A percentile compares a stretch with the other conserved stretches of the same genome.
Conservation (phyloP, 208 protist species). For the Crithidia thermophila region DNA sequence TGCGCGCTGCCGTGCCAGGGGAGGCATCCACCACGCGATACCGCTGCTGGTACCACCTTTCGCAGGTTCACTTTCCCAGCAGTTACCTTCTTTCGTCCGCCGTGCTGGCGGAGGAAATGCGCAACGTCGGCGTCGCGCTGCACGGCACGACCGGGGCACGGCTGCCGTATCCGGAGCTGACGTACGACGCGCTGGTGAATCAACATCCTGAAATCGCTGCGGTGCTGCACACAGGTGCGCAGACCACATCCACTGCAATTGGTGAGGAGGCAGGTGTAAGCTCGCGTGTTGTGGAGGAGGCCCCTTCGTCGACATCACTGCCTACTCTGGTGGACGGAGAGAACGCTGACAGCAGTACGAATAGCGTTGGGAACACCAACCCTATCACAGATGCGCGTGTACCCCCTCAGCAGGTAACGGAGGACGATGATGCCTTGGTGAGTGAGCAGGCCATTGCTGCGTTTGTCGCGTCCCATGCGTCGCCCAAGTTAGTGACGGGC, state of each 20-base stretch:
- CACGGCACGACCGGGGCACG: slow-evolving; percentile 52
- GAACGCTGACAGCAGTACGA: neutral
- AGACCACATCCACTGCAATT: neutral
- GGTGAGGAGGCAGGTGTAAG: too few species aligned
- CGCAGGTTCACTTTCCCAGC: slow-evolving; percentile 59
- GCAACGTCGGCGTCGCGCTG: slow-evolving; percentile 45
- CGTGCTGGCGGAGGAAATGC: slow-evolving; percentile 48
- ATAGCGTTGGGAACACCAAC: neutral
- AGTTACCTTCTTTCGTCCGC: slow-evolving; percentile 41
- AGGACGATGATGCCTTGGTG: neutral
- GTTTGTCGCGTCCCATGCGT: slow-evolving; percentile 22
- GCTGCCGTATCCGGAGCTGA: slow-evolving; percentile 39
- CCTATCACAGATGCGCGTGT: neutral
- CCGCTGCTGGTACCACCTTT: slow-evolving; percentile 78
- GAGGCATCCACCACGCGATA: neutral
- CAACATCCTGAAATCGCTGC: slow-evolving; percentile 32
- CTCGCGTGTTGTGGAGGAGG: too few species aligned
- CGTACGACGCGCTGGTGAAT: slow-evolving; percentile 25
- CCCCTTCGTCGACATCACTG: too few species aligned
- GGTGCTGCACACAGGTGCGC: neutral
- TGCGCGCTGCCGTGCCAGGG: neutral
- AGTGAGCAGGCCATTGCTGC: slow-evolving; percentile 2
- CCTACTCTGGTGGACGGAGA: too few species aligned
- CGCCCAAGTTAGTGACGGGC: slow-evolving; percentile 9
- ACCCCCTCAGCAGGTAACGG: neutral